Evolutionary conservation across 208 protist species (phyloP).

Genomic region (Borovskyia barvae): DNA sequence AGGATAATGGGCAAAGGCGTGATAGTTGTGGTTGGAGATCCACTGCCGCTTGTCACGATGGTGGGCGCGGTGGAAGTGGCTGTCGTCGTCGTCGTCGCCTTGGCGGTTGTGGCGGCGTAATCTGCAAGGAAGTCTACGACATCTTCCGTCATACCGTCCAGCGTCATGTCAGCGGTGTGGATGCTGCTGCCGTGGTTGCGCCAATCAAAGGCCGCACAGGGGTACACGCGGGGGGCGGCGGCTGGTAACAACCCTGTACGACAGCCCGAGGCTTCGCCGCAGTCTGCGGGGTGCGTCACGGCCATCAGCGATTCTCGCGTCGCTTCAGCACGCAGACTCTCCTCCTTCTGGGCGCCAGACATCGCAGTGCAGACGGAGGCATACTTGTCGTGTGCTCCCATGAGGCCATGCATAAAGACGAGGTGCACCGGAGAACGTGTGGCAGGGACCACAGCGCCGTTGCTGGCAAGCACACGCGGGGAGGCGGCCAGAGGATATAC

Average conservation of each 20-base stretch:
- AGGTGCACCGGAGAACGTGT: conserved; percentile 32
- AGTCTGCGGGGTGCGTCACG: conserved; percentile 1
- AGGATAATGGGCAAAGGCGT: conserved; percentile 37
- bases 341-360: conserved; percentile 23
- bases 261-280: conserved; percentile 1
- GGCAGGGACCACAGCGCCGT: conserved; percentile 9
- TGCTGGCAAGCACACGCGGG: conserved; percentile 11
- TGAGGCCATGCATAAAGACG: conserved; percentile 46
- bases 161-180: conserved; percentile 31
- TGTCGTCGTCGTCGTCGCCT: background rate
- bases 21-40: too few species aligned
- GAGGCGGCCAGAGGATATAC: conserved; percentile 12
- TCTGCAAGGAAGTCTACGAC: conserved; percentile 23
- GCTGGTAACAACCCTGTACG: background rate
- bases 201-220: conserved; percentile 39
- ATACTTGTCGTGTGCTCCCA: conserved; percentile 40
- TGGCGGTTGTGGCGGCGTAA: conserved; percentile 7
- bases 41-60: too few species aligned
- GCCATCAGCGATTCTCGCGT: conserved; percentile 19
- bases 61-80: background rate
- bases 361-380: conserved; percentile 30
- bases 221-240: conserved; percentile 20
- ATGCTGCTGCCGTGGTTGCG: conserved; percentile 45
- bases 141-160: conserved; percentile 45
- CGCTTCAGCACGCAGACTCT: conserved; percentile 13